Evolutionary conservation across 2,329 filamentous ascomycete species (phyloP).

Genomic region (Fusarium sp.): DNA sequence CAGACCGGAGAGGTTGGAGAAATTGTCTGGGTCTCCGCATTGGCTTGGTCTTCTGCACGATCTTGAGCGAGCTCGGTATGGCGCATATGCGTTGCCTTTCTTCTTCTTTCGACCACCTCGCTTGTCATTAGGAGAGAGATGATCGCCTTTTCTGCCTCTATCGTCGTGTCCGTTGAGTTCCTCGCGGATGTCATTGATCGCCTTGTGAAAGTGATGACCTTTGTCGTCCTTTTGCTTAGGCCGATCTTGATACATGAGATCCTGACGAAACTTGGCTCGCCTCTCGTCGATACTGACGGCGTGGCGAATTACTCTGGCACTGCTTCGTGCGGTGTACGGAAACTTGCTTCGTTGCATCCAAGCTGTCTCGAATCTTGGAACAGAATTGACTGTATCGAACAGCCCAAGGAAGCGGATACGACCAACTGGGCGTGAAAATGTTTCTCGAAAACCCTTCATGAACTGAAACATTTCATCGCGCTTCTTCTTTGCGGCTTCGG

Average conservation of each 20-base stretch:
- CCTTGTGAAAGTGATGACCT: conserved; percentile 41
- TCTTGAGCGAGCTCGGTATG: conserved; percentile 56
- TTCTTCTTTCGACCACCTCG: conserved; percentile 5
- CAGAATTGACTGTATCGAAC: conserved; percentile 85
- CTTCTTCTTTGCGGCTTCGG: conserved; percentile 52
- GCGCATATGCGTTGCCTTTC: conserved; percentile 44
- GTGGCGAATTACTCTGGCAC: conserved; percentile 71
- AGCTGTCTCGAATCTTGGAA: conserved; percentile 77
- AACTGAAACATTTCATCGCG: conserved; percentile 73
- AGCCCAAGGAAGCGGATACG: conserved; percentile 81
- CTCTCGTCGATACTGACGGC: conserved; percentile 78
- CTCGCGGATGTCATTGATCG: conserved; percentile 35
- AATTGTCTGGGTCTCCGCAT: conserved; percentile 38
- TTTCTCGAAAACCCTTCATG: conserved; percentile 83
- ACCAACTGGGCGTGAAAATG: conserved; percentile 79
- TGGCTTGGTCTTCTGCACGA: conserved; percentile 46
- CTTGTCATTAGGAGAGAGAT: conserved; percentile 25
- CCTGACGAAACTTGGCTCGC: conserved; percentile 77
- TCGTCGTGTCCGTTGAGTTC: conserved; percentile 20
- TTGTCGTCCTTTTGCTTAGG: conserved; percentile 28
- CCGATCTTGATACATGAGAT: conserved; percentile 68
- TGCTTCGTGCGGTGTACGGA: conserved; percentile 71
- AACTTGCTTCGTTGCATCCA: conserved; percentile 86
- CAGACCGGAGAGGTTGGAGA: conserved; percentile 47
- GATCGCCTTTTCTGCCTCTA: conserved; percentile 26